Base-by-base conservation (phyloP, 2,329 filamentous ascomycete species). In the Dactylonectria estremocensis region DNA sequence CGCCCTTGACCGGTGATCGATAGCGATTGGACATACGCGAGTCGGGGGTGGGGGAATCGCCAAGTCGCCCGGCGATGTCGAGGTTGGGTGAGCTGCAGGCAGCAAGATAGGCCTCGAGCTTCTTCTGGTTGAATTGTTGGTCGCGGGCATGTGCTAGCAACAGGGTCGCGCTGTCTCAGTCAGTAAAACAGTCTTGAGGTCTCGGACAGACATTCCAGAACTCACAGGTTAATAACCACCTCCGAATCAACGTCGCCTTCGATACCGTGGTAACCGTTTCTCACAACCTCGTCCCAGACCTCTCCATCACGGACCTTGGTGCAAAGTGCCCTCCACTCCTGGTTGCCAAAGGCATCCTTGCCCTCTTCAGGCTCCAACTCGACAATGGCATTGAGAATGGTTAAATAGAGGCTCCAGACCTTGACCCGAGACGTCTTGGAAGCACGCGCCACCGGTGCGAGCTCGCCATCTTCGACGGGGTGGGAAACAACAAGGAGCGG, bases 361-460 rank as follows among this genome's bases (percentile, higher is more conserved):
- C 95, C 96, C 80, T 98, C 95, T 73, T 97, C 94, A 2, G 93
- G 87, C 63, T 95, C 94, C 77, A 98, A 86, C 77, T 98, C 95
- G 40, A 97, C 86, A 70, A 98, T 92, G 45, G 94, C 93, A 83
- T 98, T 97, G 69, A 98, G 86, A 57, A 98, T 92, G 18, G 95
- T 97, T 72, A 98, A 88, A 80, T 98, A 99, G 76, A 99, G 87
- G 80, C 95, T 97, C 96, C 96, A 99, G 70, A 98, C 92, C 82
- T 98, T 99, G 80, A 97, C 92, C 72, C 95, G 88, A 64, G 94
- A 96, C 35, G 91, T 93, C 72, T 92, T 90, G 48, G 93, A 95
- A 60, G 94, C 94, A 70, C 88, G 89, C 61, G 93, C 92, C 60
- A 98, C 90, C 5, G 95, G 94, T 31, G 94, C 92, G 31, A 89